Conservation (phyloP, 441 rosid genomes). For the Populus tomentosa region DNA sequence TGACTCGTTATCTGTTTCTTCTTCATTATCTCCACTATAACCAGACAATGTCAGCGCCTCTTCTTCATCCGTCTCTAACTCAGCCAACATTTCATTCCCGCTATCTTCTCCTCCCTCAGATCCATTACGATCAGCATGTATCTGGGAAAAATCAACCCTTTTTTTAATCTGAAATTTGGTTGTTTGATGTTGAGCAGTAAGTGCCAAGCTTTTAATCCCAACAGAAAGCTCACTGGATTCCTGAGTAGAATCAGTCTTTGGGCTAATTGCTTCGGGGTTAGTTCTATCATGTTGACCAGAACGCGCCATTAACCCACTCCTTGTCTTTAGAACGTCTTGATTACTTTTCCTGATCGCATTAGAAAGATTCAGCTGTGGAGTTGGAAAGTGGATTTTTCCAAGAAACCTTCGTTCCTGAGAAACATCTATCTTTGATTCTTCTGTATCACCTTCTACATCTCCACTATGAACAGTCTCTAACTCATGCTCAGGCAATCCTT, state of each 20-base stretch:
- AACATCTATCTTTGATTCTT: not conserved
- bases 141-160: not conserved
- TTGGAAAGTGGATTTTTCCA: not conserved
- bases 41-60: not conserved
- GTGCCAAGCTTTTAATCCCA: not conserved
- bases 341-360: not conserved
- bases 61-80: not conserved
- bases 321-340: not conserved
- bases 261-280: not conserved
- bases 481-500: not conserved
- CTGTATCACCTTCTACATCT: not conserved
- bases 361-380: not conserved
- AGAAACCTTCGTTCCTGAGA: not conserved
- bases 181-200: not conserved
- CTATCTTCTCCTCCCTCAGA: not conserved
- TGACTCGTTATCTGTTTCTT: not conserved
- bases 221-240: not conserved
- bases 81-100: not conserved
- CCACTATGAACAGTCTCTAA: not conserved
- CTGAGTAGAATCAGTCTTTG: not conserved
- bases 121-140: not conserved
- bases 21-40: not conserved
- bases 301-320: not conserved
- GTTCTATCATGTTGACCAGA: not conserved
- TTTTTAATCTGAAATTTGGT: not conserved